These are phyloP conservation scores for Dissoconium aciculare DNA, from an alignment of 2,329 filamentous ascomycete species.

Conservation along the genomic window DNA sequence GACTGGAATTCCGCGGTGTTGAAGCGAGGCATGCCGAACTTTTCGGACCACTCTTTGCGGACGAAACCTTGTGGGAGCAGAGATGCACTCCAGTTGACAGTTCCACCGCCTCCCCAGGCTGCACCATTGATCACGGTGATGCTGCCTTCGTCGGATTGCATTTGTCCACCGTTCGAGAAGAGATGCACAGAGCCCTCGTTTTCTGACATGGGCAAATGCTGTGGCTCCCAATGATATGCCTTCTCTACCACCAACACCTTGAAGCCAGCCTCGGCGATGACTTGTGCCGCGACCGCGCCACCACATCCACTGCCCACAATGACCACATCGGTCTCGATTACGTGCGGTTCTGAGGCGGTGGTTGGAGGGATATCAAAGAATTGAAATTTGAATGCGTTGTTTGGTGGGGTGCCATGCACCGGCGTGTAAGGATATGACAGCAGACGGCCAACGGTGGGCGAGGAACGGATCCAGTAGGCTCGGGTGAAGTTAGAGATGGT, in stretches of 20 bases:
- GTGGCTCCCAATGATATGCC: slow-evolving; percentile 57
- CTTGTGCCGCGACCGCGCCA: slow-evolving; percentile 66
- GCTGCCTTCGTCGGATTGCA: slow-evolving; percentile 35
- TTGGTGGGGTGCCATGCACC: slow-evolving; percentile 37
- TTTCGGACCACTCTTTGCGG: slow-evolving; percentile 63
- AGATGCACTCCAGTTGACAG: slow-evolving; percentile 66
- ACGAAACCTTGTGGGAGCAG: slow-evolving; percentile 60
- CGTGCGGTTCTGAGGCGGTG: slow-evolving; percentile 31
- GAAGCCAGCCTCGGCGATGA: slow-evolving; percentile 60
- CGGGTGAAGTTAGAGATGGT: slow-evolving; percentile 41
- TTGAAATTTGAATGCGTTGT: slow-evolving; percentile 38
- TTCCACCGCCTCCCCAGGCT: slow-evolving; percentile 74
- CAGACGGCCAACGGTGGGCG: slow-evolving; percentile 39
- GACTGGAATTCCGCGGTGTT: slow-evolving; percentile 57
- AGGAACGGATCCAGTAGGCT: slow-evolving; percentile 41
- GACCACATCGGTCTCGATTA: slow-evolving; percentile 59
- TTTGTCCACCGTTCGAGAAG: slow-evolving; percentile 52
- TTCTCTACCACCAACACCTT: slow-evolving; percentile 72
- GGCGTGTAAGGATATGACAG: slow-evolving; percentile 45
- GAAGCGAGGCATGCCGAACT: slow-evolving; percentile 55
- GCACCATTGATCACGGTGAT: slow-evolving; percentile 52
- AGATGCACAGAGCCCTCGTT: slow-evolving; percentile 46
- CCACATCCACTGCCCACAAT: slow-evolving; percentile 81
- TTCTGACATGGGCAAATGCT: slow-evolving; percentile 60
- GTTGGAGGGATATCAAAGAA: slow-evolving; percentile 46